Percentiles rank a stretch among this genome's conserved stretches.
These are phyloP conservation scores for Aureobasidium lini DNA, from an alignment of 2,329 filamentous ascomycete species.

Conservation along the genomic window DNA sequence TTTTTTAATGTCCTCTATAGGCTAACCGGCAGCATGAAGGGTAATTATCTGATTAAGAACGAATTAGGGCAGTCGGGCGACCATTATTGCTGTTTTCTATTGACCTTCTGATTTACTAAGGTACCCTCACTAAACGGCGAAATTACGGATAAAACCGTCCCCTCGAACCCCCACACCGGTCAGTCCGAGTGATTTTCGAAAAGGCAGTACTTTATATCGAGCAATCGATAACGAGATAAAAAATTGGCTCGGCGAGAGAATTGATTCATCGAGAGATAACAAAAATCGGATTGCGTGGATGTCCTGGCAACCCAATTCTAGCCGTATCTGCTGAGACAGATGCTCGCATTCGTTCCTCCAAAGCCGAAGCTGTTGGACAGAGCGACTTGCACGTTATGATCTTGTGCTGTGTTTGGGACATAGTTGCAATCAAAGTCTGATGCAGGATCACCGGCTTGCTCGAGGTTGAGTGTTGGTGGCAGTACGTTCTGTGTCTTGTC, in stretches of 20 bases:
- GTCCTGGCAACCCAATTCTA: neutral
- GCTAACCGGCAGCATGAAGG: neutral
- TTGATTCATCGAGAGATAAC: no score
- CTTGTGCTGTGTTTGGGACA: conserved; percentile 63
- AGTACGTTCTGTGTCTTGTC: conserved; percentile 54
- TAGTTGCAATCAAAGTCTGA: conserved; percentile 75
- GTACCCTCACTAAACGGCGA: no score
- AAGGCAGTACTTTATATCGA: conserved; percentile 6
- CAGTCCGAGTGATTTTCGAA: no score
- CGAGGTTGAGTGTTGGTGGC: conserved; percentile 81
- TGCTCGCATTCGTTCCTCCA: conserved; percentile 86
- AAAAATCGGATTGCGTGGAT: no score
- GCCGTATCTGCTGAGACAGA: conserved; percentile 60
- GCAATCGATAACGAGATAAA: neutral
- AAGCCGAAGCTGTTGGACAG: conserved; percentile 97
- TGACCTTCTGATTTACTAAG: neutral
- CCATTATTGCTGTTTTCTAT: neutral
- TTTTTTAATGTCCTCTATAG: neutral
- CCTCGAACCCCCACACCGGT: no score
- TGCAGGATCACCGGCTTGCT: conserved; percentile 51
- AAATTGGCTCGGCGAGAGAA: no score
- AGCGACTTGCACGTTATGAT: conserved; percentile 62
- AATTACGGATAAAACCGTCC: no score
- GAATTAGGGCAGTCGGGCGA: neutral
- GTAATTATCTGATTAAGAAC: neutral